A percentile compares a stretch with the other conserved stretches of the same genome.
Evolutionary conservation across 1,139 yeast species (phyloP).

Genomic region (Pichia sp.): DNA sequence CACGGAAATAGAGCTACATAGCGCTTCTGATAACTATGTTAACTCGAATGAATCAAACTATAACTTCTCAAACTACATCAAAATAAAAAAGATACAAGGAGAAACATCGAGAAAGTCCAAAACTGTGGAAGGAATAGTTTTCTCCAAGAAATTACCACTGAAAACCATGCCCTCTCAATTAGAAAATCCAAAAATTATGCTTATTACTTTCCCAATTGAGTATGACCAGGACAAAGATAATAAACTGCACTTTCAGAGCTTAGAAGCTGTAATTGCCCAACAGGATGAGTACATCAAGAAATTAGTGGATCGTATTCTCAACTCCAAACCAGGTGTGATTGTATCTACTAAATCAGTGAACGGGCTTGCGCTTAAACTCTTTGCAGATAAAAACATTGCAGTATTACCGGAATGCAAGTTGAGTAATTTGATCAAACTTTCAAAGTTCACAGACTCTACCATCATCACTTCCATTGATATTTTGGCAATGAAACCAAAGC

Average conservation of each 20-base stretch:
- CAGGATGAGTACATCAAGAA: conserved; percentile 81
- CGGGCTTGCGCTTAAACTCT: conserved; percentile 68
- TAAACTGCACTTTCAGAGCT: conserved; percentile 15
- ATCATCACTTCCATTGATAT: conserved; percentile 63
- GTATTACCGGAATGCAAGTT: conserved; percentile 78
- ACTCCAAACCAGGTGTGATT: conserved; percentile 72
- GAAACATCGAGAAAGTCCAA: conserved; percentile 46
- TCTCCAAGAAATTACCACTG: conserved; percentile 80
- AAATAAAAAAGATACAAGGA: conserved; percentile 78
- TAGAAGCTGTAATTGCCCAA: conserved; percentile 71
- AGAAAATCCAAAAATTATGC: conserved; percentile 63
- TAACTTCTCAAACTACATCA: conserved; percentile 82
- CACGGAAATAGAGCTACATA: conserved; percentile 42
- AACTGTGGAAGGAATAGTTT: conserved; percentile 71
- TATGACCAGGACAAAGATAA: conserved; percentile 50
- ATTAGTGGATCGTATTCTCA: conserved; percentile 69
- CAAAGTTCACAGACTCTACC: conserved; percentile 79
- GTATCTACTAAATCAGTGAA: conserved; percentile 78
- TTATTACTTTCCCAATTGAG: conserved; percentile 86
- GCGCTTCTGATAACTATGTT: no score
- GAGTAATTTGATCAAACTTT: conserved; percentile 71
- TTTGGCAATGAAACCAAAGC: conserved; percentile 47
- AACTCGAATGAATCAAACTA: conserved; percentile 45
- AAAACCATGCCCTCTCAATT: conserved; percentile 67
- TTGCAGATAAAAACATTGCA: conserved; percentile 69